Conservation (phyloP, 148 eudicot genomes). For the Pharnaceum exiguum region DNA sequence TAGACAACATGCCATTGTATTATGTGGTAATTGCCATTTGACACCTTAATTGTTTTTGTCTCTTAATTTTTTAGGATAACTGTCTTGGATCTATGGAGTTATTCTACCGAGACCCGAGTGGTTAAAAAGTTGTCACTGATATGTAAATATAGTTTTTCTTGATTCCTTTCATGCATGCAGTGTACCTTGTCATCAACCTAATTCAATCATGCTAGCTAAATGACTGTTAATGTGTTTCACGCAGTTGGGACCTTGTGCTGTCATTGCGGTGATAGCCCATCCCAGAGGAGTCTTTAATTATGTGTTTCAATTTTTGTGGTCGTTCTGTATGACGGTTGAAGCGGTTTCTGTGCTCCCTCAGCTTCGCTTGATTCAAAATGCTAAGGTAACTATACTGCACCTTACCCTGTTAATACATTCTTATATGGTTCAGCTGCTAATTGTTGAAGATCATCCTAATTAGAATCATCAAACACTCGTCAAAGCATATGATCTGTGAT, state of each 20-base stretch:
- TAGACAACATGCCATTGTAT: constrained; percentile 51
- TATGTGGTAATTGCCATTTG: constrained; percentile 40
- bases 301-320: constrained; percentile 45
- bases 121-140: too few species aligned
- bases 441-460: too few species aligned
- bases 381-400: constrained; percentile 40
- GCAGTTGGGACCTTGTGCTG: constrained; percentile 59
- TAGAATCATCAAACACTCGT: not conserved
- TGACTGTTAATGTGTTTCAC: too few species aligned
- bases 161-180: too few species aligned
- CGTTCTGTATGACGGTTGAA: constrained; percentile 59
- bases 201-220: too few species aligned
- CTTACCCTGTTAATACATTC: too few species aligned
- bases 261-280: constrained; percentile 45
- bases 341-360: constrained; percentile 81
- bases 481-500: not conserved
- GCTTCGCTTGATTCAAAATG: constrained; percentile 72
- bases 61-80: not conserved
- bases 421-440: too few species aligned
- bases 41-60: not conserved
- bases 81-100: too few species aligned
- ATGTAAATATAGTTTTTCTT: too few species aligned
- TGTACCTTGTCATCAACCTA: too few species aligned
- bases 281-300: constrained; percentile 32
- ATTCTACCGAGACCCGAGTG: too few species aligned